phyloP scores from a whole-genome alignment of 306 rosid genomes.

The Mimosa pudica region DNA sequence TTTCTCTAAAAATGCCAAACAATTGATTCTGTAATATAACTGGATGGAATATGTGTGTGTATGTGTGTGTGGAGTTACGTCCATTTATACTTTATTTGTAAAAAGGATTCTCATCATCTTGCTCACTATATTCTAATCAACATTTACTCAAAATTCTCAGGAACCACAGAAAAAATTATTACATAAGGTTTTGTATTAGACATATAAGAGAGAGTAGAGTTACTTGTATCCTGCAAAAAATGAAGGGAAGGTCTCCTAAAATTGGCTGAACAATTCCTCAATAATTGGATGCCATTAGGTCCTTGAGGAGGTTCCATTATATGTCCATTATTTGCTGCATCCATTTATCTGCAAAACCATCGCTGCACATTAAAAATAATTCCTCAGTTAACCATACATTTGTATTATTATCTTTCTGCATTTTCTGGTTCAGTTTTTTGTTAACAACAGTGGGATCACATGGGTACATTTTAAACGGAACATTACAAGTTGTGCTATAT shows the following conservation, averaged over 20 bases:
- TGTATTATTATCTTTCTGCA: neutral
- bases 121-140: neutral
- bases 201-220: neutral
- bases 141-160: neutral
- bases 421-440: neutral
- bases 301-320: neutral
- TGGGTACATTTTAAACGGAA: neutral
- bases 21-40: too few relatives aligned
- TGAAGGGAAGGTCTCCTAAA: constrained; percentile 4
- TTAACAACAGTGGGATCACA: neutral
- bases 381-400: neutral
- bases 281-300: neutral
- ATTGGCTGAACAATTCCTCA: neutral
- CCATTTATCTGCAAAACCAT: neutral
- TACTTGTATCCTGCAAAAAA: constrained; percentile 17
- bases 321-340: neutral
- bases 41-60: neutral
- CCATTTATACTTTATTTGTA: neutral
- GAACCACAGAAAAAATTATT: neutral
- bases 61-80: neutral
- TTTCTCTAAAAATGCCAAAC: too few relatives aligned
- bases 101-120: neutral
- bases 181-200: neutral
- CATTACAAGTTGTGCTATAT: neutral
- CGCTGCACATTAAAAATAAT: neutral